Conservation (phyloP, 306 rosid genomes). For the barrel medic (Medicago truncatula) region MtrunA17r5.0-ANR NC_053046.1:17664001-17664500, state of each 20-base stretch:
- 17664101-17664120: neutral
- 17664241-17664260: slow-evolving; percentile 16
- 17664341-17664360: neutral
- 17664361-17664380: too few relatives aligned
- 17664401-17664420: too few relatives aligned
- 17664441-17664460: too few relatives aligned
- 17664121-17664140: slow-evolving; percentile 37
- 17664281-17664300: slow-evolving; percentile 30
- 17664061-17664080: too few relatives aligned
- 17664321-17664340: slow-evolving; percentile 41
- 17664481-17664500: too few relatives aligned
- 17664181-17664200: slow-evolving; percentile 46
- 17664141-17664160: slow-evolving; percentile 33
- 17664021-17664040: too few relatives aligned
- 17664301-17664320: slow-evolving; percentile 39
- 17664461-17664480: too few relatives aligned
- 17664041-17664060: too few relatives aligned
- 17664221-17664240: slow-evolving; percentile 22
- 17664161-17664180: slow-evolving; percentile 22
- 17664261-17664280: slow-evolving; percentile 46
- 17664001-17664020: too few relatives aligned
- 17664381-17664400: too few relatives aligned
- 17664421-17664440: too few relatives aligned
- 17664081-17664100: too few relatives aligned
- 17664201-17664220: slow-evolving; percentile 41